Percentiles rank a stretch among this genome's conserved stretches.
These are phyloP conservation scores for Schizophyllum amplum DNA, from an alignment of 1,284 basidiomycete species.

Conservation along the genomic window DNA sequence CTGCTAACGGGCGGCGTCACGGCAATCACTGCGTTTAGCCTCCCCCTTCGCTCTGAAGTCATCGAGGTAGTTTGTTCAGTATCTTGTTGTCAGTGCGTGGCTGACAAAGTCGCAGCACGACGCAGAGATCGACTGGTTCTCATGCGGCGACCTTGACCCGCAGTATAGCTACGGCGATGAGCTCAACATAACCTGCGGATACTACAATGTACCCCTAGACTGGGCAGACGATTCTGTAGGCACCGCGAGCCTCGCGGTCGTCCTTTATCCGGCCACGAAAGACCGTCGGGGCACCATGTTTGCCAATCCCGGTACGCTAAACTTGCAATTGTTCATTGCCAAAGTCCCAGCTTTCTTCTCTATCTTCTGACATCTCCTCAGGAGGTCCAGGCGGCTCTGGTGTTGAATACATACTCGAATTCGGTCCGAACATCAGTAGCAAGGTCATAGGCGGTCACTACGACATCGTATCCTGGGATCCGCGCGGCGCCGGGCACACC, in stretches of 20 bases:
- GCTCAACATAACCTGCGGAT: neutral
- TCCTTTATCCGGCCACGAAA: neutral
- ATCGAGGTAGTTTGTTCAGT: too few species aligned
- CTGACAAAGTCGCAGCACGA: too few species aligned
- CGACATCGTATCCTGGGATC: constrained; percentile 5
- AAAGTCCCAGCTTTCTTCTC: neutral
- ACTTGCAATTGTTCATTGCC: too few species aligned
- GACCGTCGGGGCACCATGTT: neutral
- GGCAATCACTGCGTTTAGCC: too few species aligned
- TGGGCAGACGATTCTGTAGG: neutral
- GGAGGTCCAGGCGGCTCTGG: neutral
- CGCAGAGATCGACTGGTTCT: neutral
- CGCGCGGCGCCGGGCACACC: constrained; percentile 2
- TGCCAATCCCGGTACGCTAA: neutral
- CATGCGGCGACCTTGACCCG: neutral
- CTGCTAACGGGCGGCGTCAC: too few species aligned
- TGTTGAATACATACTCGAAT: neutral
- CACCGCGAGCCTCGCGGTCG: neutral
- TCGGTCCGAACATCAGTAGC: neutral
- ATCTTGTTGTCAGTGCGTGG: too few species aligned
- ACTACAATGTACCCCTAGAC: neutral
- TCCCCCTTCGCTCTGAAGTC: too few species aligned
- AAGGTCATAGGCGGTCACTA: neutral
- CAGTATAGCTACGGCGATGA: neutral
- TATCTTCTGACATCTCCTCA: neutral